phyloP scores from a whole-genome alignment of 179 eudicot species.

The Spinacia oleracea region DNA sequence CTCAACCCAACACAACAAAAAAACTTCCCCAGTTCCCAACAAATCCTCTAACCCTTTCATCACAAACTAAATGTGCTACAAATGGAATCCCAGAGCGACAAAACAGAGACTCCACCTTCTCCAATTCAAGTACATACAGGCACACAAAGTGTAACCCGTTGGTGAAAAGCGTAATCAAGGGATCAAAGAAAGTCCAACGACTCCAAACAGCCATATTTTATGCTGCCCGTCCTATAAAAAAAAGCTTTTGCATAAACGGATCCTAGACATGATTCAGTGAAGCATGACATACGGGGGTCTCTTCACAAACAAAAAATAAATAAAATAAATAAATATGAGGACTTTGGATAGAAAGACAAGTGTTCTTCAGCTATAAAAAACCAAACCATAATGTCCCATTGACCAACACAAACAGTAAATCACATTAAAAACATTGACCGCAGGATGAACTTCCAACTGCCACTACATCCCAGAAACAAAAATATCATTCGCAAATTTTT shows the following conservation, averaged over 20 bases:
- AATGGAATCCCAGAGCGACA: neutral
- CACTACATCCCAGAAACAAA: neutral
- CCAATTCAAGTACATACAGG: neutral
- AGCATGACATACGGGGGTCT: neutral
- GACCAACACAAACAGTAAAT: neutral
- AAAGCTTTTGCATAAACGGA: neutral
- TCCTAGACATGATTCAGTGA: neutral
- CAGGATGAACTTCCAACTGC: neutral
- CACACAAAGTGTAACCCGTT: neutral
- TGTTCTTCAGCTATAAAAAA: neutral
- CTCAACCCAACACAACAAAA: neutral
- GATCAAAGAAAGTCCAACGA: neutral
- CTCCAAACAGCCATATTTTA: neutral
- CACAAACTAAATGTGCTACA: neutral
- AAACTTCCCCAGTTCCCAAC: neutral
- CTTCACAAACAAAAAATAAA: neutral
- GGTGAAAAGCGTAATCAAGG: neutral
- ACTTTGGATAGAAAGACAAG: neutral
- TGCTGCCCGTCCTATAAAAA: neutral
- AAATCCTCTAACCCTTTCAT: constrained; percentile 1
- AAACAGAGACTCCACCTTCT: neutral
- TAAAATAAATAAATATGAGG: neutral
- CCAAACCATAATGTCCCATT: neutral
- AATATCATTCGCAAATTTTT: neutral
- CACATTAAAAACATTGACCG: neutral